Conservation (phyloP, 2,329 filamentous ascomycete genomes). For the Tolypocladium ovalisporum region DNA sequence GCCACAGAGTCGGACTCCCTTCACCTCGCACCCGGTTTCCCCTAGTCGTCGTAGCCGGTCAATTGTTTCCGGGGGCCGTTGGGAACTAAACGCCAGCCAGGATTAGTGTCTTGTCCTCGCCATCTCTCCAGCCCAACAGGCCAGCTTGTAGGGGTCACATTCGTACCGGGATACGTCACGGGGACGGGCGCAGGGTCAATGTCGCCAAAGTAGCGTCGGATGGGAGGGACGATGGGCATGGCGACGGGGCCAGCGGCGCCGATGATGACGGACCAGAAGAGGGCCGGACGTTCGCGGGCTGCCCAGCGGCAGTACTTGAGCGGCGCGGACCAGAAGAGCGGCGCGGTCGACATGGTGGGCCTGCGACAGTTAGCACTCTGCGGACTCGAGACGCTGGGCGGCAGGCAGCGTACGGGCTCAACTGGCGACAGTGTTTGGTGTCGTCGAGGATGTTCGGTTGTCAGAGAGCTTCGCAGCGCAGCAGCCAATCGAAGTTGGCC, state of each 20-base stretch:
- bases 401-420: background rate
- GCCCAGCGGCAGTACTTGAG: constrained; percentile 83
- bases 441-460: background rate
- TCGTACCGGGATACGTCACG: constrained; percentile 85
- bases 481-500: background rate
- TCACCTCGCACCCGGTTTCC: background rate
- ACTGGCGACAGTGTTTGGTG: background rate
- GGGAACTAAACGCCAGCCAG: constrained; percentile 33
- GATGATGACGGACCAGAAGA: constrained; percentile 77
- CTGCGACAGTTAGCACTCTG: background rate
- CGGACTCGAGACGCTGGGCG: background rate
- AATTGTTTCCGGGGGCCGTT: constrained; percentile 47
- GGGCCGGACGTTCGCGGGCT: constrained; percentile 75
- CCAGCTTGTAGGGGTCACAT: background rate
- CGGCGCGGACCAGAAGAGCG: constrained; percentile 78
- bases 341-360: constrained; percentile 45
- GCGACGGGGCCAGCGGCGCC: constrained; percentile 62
- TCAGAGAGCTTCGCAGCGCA: background rate
- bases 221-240: constrained; percentile 61
- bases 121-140: background rate
- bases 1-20: background rate
- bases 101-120: background rate
- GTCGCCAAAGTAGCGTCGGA: constrained; percentile 65
- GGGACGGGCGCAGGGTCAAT: constrained; percentile 62
- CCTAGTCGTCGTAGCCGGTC: constrained; percentile 48